A percentile compares a stretch with the other conserved stretches of the same genome.
Conservation (phyloP, 78 protist genomes). For the Planoprotostelium fungivorum region DNA sequence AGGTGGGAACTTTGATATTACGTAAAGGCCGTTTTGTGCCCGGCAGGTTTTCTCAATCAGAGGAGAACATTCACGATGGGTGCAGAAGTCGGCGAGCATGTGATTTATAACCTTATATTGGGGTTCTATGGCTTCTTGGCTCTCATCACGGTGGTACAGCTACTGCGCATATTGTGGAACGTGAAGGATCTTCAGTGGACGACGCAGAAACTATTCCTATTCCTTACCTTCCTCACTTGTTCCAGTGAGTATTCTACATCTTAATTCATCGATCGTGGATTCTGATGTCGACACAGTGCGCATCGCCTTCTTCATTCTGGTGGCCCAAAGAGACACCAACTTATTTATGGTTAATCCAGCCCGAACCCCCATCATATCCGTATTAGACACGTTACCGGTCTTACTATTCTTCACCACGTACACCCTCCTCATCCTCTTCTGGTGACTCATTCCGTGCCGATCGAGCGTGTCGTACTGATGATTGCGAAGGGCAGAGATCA, state of each 20-base stretch:
- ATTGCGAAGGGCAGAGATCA: background rate
- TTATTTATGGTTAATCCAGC: background rate
- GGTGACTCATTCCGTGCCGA: background rate
- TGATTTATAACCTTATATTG: background rate
- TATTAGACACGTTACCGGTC: background rate
- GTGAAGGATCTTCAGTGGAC: background rate
- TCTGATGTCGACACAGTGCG: background rate
- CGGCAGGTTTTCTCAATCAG: no score
- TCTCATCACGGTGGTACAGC: background rate
- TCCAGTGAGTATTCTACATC: background rate
- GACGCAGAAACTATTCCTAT: background rate
- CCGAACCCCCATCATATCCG: background rate
- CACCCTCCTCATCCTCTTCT: background rate
- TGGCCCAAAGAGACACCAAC: background rate
- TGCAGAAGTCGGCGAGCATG: no score
- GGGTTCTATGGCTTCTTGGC: background rate
- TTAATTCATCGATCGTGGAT: background rate
- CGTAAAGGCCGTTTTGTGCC: no score
- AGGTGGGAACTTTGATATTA: no score
- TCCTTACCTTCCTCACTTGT: background rate
- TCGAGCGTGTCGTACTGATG: no score
- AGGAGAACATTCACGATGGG: no score
- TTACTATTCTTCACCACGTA: background rate
- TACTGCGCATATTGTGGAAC: background rate
- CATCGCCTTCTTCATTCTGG: background rate